Conservation (phyloP, 2,329 filamentous ascomycete genomes). For the Penicillium verrucosum region DNA sequence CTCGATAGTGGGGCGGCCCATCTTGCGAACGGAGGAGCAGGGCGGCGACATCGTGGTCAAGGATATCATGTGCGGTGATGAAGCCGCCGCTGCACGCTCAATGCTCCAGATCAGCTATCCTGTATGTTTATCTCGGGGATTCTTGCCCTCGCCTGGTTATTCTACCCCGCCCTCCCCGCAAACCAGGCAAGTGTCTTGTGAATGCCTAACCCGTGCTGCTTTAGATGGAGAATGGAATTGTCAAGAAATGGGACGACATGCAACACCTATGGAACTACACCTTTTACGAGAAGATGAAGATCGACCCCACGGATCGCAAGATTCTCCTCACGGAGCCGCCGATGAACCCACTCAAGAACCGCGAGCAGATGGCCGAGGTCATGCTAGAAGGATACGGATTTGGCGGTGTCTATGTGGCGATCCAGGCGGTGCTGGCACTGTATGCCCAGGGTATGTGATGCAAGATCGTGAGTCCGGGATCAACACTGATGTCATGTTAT, state of each 20-base stretch:
- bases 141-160: constrained; percentile 6
- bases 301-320: constrained; percentile 88
- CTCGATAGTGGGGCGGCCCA: constrained; percentile 95
- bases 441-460: constrained; percentile 81
- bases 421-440: constrained; percentile 91
- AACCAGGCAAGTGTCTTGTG: constrained; percentile 23
- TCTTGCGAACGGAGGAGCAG: constrained; percentile 92
- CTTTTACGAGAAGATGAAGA: constrained; percentile 93
- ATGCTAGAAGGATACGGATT: constrained; percentile 99
- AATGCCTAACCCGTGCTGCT: constrained; percentile 14
- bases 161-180: constrained; percentile 20
- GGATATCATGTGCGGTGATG: constrained; percentile 99
- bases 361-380: constrained; percentile 97
- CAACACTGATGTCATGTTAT: constrained; percentile 10
- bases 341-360: constrained; percentile 95
- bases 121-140: constrained; percentile 45
- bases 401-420: constrained; percentile 95
- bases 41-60: constrained; percentile 73
- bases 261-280: constrained; percentile 99
- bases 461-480: background rate
- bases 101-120: constrained; percentile 99
- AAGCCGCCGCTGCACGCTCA: constrained; percentile 89
- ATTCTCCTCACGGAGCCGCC: constrained; percentile 96
- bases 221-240: constrained; percentile 98
- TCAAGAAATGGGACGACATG: constrained; percentile 99